Base-by-base conservation (phyloP, 129 eudicot genomes). In the Scalesia atractyloides region DNA sequence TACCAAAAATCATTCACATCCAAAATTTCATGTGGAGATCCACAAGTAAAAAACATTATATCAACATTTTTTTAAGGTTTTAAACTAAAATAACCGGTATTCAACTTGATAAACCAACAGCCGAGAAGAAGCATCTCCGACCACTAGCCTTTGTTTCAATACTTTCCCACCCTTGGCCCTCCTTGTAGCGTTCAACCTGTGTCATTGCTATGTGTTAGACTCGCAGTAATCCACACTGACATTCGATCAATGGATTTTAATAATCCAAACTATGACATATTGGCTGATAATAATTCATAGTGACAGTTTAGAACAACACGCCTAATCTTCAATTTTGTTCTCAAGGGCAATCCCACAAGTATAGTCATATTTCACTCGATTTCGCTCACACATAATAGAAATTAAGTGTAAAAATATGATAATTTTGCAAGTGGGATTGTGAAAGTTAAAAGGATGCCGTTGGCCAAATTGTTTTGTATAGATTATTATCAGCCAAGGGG, bases 171-270 rank as follows among this genome's bases (percentile, higher is more conserved):
- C 91, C 93, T 69, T 65, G 62, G 36, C 87, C 91, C 44, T 84
- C 96, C 75, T 86, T 75, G 83, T 91, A 88, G 59, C 88, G 73
- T 73, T 88, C 97, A 78, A 91, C 75, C 97, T 91, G 89, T 62
- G 34, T 59, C 66, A 73, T 39, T 37, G 22, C 39, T 39, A 48
- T 12, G 41, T 12, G 36, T 69, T 3, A 66, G 44, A 57, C 26
- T 33, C 20, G 15, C 44, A 39, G 6, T 5, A 39, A 39, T 39
- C 44, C 9, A 39, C 6, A 39, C 9, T 5, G 10, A 0, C 1
- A 15, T n/a, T 16, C 49, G 22, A 24, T 3, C 2, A 7, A 5
- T 39, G 9, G 8, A 9, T 5, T 39, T 39, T 39, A 5, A 39
- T 39, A 39, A 39, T 39, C 44, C 44, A 39, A 39, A 39, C 43